Conservation (phyloP, 2,329 filamentous ascomycete genomes). For the Xylaria sp. region DNA sequence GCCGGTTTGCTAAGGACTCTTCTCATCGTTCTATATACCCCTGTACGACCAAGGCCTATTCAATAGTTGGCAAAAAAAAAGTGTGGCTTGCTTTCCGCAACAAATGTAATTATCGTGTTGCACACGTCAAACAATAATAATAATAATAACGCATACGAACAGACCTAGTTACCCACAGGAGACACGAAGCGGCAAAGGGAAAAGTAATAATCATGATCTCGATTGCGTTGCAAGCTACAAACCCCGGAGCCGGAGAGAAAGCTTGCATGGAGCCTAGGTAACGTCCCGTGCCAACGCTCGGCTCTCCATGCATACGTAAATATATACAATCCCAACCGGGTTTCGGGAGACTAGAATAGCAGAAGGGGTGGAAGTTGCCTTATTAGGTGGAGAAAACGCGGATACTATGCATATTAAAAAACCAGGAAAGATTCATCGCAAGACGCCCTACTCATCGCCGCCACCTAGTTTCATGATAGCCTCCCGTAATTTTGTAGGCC, state of each 20-base stretch:
- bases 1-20: not conserved
- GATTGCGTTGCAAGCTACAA: too few species aligned
- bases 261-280: not conserved
- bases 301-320: not conserved
- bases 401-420: slow-evolving; percentile 18
- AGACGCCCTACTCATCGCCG: not conserved
- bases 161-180: too few species aligned
- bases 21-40: slow-evolving; percentile 8
- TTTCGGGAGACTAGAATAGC: not conserved
- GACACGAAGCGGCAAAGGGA: too few species aligned
- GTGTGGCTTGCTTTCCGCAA: too few species aligned
- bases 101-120: too few species aligned
- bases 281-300: not conserved
- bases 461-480: slow-evolving; percentile 3
- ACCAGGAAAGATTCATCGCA: slow-evolving; percentile 16
- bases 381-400: not conserved
- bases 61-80: not conserved
- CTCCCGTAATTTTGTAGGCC: not conserved
- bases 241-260: too few species aligned
- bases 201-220: too few species aligned
- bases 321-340: not conserved
- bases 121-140: too few species aligned
- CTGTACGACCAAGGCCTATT: not conserved
- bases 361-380: not conserved
- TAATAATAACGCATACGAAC: too few species aligned